Percentiles rank a stretch among this genome's conserved stretches.
Conservation (phyloP, 164 flowering plant species). For the Berberis vulgaris region DNA sequence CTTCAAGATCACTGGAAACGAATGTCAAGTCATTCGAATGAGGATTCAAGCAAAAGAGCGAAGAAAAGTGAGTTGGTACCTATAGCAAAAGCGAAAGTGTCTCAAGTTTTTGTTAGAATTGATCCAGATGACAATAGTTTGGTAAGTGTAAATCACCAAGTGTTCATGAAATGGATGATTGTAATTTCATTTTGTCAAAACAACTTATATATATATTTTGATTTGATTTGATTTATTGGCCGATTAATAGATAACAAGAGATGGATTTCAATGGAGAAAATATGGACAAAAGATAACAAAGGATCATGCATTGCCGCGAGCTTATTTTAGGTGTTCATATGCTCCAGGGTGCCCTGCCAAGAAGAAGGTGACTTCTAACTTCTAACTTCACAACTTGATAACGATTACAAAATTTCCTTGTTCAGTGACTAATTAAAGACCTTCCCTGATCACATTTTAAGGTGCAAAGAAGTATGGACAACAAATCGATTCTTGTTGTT, state of each 20-base stretch:
- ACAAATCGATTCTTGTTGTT: slow-evolving; percentile 69
- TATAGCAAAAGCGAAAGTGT: too few species aligned
- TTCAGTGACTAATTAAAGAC: not conserved
- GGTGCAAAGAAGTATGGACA: slow-evolving; percentile 75
- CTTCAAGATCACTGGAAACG: too few species aligned
- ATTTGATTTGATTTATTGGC: too few species aligned
- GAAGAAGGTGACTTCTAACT: slow-evolving; percentile 40
- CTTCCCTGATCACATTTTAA: slow-evolving; percentile 2
- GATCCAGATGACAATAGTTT: too few species aligned
- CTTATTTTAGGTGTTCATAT: slow-evolving; percentile 70
- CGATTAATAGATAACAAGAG: slow-evolving; percentile 24
- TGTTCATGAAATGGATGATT: too few species aligned
- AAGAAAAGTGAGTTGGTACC: too few species aligned
- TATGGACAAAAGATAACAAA: slow-evolving; percentile 73
- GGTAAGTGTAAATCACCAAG: too few species aligned
- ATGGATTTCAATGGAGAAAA: slow-evolving; percentile 84
- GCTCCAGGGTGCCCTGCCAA: slow-evolving; percentile 70
- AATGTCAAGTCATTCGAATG: too few species aligned
- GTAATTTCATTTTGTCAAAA: too few species aligned
- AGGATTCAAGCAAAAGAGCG: too few species aligned
- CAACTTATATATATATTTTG: too few species aligned
- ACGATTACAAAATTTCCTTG: slow-evolving; percentile 7
- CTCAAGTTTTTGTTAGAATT: too few species aligned
- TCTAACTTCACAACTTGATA: not conserved
- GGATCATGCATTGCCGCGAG: slow-evolving; percentile 77